Base-by-base conservation (phyloP, 1,284 basidiomycete genomes). In the Heterobasidion irregulare region DNA sequence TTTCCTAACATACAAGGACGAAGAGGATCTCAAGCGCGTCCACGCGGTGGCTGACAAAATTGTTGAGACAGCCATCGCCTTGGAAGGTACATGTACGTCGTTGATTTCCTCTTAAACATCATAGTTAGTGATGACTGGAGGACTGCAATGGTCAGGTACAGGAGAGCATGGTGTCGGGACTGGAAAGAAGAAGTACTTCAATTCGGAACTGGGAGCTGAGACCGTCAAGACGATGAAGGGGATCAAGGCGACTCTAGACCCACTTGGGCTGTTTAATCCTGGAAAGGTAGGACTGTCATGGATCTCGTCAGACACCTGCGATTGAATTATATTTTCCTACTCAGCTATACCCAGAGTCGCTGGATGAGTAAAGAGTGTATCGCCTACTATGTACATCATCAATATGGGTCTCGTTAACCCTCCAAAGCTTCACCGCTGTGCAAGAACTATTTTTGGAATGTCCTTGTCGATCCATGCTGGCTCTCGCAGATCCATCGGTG, bases 111-210 rank as follows among this genome's bases (percentile, higher is more conserved):
- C 6, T 4, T 0, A 10, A 47, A 47, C 18, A 13, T 8, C 6
- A 4, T 18, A 5, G 6, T 44, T 16, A 6, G 41, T 16, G 16
- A 12, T 44, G 13, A 13, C 41, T 16, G 41, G 7, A 47, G 26
- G 10, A 8, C 18, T 47, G 16, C n/a, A 10, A 18, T 47, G 26
- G 12, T 47, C 15, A 84, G 80, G 83, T 63, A 87, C 85, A 0
- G 92, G 92, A 10, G 92, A 94, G 65, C 92, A 94, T 65, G 92
- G 92, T 1, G 89, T 95, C 8, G 92, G 92, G 0, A 72, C 92
- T 15, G 90, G 89, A 8, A 94, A 94, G 73, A 83, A 79, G 59
- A 77, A 82, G 57, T 89, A 80, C 60, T 75, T 95, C 32, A 74
- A 81, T 43, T 77, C 83, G 55, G 92, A 95, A 66, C 77, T 96